Base-by-base conservation (phyloP, 2,329 filamentous ascomycete genomes). In the Pseudogymnoascus sp. region DNA sequence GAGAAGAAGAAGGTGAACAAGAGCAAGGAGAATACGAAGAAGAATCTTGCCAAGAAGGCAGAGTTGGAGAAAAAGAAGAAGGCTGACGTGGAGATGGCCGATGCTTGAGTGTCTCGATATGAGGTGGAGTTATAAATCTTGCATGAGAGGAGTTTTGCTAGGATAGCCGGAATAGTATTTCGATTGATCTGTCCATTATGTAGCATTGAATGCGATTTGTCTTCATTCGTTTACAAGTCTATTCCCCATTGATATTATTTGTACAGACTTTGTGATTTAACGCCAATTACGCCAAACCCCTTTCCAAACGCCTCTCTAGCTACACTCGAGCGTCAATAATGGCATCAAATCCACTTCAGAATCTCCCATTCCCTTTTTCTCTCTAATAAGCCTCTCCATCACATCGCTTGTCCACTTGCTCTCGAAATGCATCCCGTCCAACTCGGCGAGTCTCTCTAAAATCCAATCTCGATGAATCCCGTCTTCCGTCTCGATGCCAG, bases 401-500 rank as follows among this genome's bases (percentile, higher is more conserved):
- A 33, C 28, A 12, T 53, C 47, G 33, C 25, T 53, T 33, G 47
- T 53, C 47, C 47, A 53, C 47, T 11, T n/a, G 2, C 28, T 53
- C 47, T 53, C 47, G 25, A 30, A 53, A 53, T 53, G 47, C 47
- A 53, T 53, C 9, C 47, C 47, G 15, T 20, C n/a, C 47, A 53
- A 33, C 47, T 53, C 47, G 28, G 28, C 9, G 9, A 53, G 47
- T 30, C 47, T 53, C 47, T 68, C 67, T 11, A 75, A 58, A 14
- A 73, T 68, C 69, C 73, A 75, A 7, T 71, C 68, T 4, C 69
- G 71, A 25, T 74, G 70, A 4, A 71, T 61, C 3, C 67, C 62
- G 22, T 72, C 68, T 9, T 72, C 67, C 4, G 72, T 74, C 62
- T 75, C 71, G 6, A 75, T 63, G 6, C 69, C 72, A 4, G 69